Conservation (phyloP, 441 rosid genomes). For the Theobroma grandiflorum region DNA sequence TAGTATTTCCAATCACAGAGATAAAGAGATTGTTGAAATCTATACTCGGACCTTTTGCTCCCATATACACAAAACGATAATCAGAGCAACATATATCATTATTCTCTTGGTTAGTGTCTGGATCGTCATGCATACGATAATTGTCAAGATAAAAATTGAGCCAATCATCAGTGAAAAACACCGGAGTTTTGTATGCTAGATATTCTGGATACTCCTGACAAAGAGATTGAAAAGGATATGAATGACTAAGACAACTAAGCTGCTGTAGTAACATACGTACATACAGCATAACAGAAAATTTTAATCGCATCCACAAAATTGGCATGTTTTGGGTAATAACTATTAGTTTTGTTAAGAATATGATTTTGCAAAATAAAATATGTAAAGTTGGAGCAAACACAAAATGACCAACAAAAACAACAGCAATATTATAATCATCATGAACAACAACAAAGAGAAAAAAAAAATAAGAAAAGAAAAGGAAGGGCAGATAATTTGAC, state of each 20-base stretch:
- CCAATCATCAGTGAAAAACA: slow-evolving; percentile 85
- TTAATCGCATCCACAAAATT: not conserved
- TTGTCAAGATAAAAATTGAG: slow-evolving; percentile 85
- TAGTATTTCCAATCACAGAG: slow-evolving; percentile 22
- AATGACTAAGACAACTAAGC: slow-evolving; percentile 21
- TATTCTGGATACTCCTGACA: slow-evolving; percentile 91
- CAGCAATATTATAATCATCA: not conserved
- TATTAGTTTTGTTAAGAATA: not conserved
- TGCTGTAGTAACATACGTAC: slow-evolving; percentile 16
- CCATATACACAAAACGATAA: slow-evolving; percentile 97
- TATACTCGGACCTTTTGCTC: slow-evolving; percentile 80
- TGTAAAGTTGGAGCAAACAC: slow-evolving; percentile 8
- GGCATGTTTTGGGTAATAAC: not conserved
- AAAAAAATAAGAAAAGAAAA: not conserved
- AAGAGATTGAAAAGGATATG: slow-evolving; percentile 34
- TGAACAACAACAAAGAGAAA: not conserved
- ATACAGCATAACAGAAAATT: not conserved
- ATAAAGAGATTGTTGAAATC: slow-evolving; percentile 19
- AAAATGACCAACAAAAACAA: not conserved
- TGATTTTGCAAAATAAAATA: not conserved
- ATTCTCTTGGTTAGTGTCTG: slow-evolving; percentile 51
- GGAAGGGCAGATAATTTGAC: not conserved
- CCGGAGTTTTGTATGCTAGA: slow-evolving; percentile 75
- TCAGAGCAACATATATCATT: slow-evolving; percentile 86
- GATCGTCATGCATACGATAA: slow-evolving; percentile 72